phyloP scores from a whole-genome alignment of 139 green algal species.

The Mesostigma viride region DNA sequence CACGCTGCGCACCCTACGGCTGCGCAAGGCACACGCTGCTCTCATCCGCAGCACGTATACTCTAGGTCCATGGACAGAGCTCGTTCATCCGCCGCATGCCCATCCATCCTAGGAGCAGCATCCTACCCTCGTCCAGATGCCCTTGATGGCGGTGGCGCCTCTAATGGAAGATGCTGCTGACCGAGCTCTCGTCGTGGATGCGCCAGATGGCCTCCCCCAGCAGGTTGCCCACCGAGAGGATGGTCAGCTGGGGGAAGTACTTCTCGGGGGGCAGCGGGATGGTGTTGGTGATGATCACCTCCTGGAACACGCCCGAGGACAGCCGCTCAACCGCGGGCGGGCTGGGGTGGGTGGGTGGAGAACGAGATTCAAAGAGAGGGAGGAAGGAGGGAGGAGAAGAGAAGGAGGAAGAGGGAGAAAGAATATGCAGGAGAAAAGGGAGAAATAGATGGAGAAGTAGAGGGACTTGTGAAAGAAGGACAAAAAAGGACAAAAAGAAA shows the following conservation, averaged over 20 bases:
- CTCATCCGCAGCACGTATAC: too few species aligned
- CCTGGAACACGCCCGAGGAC: constrained; percentile 57
- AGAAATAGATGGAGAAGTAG: too few species aligned
- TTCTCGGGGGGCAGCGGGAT: constrained; percentile 67
- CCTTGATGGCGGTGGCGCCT: too few species aligned
- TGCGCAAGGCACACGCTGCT: too few species aligned
- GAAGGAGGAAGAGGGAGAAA: background rate
- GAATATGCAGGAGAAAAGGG: too few species aligned
- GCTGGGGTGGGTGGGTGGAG: constrained; percentile 5
- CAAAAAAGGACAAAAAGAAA: too few species aligned
- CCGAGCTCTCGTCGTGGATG: constrained; percentile 73
- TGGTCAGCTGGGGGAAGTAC: constrained; percentile 90
- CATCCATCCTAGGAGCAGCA: too few species aligned
- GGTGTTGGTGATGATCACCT: constrained; percentile 98
- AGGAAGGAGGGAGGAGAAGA: background rate
- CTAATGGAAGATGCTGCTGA: constrained; percentile 30
- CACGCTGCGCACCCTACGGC: too few species aligned
- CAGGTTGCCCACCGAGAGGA: constrained; percentile 90
- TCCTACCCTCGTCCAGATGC: too few species aligned
- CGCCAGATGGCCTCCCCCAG: constrained; percentile 97
- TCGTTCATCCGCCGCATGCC: too few species aligned
- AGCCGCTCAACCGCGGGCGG: constrained; percentile 86
- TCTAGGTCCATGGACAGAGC: too few species aligned
- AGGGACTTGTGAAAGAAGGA: too few species aligned
- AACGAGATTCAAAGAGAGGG: background rate